These are phyloP conservation scores for Vanrija humicola DNA, from an alignment of 1,284 basidiomycete species.

Conservation along the genomic window DNA sequence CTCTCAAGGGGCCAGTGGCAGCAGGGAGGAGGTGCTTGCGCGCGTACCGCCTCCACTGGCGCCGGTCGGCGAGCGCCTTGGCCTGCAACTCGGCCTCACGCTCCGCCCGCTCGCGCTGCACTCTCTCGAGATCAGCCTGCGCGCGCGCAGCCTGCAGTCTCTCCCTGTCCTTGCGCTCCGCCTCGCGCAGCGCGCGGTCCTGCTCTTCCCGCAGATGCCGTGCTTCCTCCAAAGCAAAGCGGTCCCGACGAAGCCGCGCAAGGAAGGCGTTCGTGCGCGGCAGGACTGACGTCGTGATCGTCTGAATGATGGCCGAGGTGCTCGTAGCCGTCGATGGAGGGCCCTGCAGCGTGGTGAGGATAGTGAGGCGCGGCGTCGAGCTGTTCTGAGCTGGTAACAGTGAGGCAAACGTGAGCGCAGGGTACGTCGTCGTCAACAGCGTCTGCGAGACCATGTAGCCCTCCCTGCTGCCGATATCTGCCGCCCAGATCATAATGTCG, in stretches of 20 bases:
- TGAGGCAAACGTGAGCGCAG: conserved; percentile 84
- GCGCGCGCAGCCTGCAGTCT: conserved; percentile 24
- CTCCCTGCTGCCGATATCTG: conserved; percentile 73
- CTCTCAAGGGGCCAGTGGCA: conserved; percentile 24
- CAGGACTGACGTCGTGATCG: conserved; percentile 66
- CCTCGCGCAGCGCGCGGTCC: conserved; percentile 69
- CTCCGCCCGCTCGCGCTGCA: conserved; percentile 42
- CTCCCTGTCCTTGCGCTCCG: conserved; percentile 65
- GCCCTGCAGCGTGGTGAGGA: conserved; percentile 80
- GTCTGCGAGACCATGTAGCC: conserved; percentile 82
- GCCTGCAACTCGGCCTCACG: conserved; percentile 20
- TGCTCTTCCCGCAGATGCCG: conserved; percentile 72
- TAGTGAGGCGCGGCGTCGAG: conserved; percentile 58
- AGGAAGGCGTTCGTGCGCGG: conserved; percentile 76
- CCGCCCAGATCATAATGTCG: conserved; percentile 76
- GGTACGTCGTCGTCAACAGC: conserved; percentile 82
- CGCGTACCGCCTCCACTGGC: conserved; percentile 42
- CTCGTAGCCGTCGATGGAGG: conserved; percentile 61
- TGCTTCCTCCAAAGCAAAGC: conserved; percentile 58
- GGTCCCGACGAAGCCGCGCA: conserved; percentile 56
- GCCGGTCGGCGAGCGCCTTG: conserved; percentile 16
- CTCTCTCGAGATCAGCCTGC: conserved; percentile 24
- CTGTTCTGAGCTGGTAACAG: conserved; percentile 62
- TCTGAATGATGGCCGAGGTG: conserved; percentile 59
- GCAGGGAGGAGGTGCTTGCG: conserved; percentile 36